These are phyloP conservation scores for Fusarium nisikadoi DNA, from an alignment of 2,329 filamentous ascomycete genomes.

Conservation along the genomic window DNA sequence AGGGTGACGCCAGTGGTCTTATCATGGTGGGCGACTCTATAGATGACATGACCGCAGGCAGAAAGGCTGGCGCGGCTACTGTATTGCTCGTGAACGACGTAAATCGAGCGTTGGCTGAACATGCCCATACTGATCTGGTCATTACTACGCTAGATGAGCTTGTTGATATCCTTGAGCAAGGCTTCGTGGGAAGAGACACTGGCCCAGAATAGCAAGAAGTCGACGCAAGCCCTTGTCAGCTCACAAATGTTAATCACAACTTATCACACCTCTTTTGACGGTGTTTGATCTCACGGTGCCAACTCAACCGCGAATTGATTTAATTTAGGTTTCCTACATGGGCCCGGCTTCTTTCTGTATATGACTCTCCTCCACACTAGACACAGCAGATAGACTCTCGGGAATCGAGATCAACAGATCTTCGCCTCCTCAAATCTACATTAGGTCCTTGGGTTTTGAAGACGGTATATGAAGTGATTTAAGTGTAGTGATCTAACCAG, in stretches of 20 bases:
- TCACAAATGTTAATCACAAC: neutral
- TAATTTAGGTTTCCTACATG: slow-evolving; percentile 42
- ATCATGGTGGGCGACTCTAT: slow-evolving; percentile 83
- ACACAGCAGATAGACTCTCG: slow-evolving; percentile 26
- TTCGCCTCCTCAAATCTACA: slow-evolving; percentile 30
- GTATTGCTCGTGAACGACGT: slow-evolving; percentile 88
- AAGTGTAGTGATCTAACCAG: slow-evolving; percentile 36
- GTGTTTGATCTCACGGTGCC: neutral
- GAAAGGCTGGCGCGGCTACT: slow-evolving; percentile 85
- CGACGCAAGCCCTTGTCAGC: neutral
- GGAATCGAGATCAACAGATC: slow-evolving; percentile 32
- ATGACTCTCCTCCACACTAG: slow-evolving; percentile 32
- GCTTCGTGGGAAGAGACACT: slow-evolving; percentile 69
- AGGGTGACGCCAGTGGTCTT: slow-evolving; percentile 58
- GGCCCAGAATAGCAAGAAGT: neutral
- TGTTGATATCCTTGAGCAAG: slow-evolving; percentile 77
- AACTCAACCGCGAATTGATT: slow-evolving; percentile 34
- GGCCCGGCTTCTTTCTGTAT: slow-evolving; percentile 35
- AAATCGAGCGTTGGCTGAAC: slow-evolving; percentile 75
- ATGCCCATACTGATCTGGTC: slow-evolving; percentile 81
- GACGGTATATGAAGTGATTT: slow-evolving; percentile 39
- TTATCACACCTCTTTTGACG: neutral
- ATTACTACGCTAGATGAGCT: slow-evolving; percentile 80
- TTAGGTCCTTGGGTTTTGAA: slow-evolving; percentile 23
- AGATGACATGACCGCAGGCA: slow-evolving; percentile 92